A percentile compares a stretch with the other conserved stretches of the same genome.
phyloP scores from a whole-genome alignment of 2,329 filamentous ascomycete species.

The Hypomyces rosellus region DNA sequence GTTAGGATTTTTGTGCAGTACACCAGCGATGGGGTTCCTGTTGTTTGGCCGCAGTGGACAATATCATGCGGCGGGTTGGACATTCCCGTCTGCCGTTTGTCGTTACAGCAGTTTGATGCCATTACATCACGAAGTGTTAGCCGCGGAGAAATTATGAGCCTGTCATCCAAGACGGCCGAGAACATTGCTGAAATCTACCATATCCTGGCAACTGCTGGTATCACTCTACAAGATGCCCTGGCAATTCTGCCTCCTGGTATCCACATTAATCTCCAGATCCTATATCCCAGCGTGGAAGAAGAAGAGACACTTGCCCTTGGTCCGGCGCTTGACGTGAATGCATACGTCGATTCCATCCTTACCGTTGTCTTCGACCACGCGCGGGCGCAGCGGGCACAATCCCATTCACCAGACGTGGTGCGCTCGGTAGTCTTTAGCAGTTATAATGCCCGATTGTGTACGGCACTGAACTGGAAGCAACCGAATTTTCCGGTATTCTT shows the following conservation, averaged over 20 bases:
- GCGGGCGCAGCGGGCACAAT: constrained; percentile 55
- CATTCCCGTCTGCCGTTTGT: constrained; percentile 74
- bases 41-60: constrained; percentile 82
- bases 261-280: constrained; percentile 84
- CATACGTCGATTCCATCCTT: constrained; percentile 76
- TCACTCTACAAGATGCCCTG: constrained; percentile 74
- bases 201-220: constrained; percentile 66
- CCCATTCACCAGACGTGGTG: constrained; percentile 63
- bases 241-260: constrained; percentile 68
- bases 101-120: constrained; percentile 62
- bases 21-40: constrained; percentile 78
- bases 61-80: constrained; percentile 70
- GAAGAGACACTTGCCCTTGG: constrained; percentile 64
- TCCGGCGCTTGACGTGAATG: constrained; percentile 76
- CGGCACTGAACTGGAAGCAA: constrained; percentile 97
- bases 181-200: constrained; percentile 63
- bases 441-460: constrained; percentile 85
- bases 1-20: constrained; percentile 87
- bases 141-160: constrained; percentile 35
- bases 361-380: constrained; percentile 88
- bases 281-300: constrained; percentile 75
- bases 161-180: constrained; percentile 42
- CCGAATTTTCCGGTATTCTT: constrained; percentile 95
- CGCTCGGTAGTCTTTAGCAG: constrained; percentile 91
- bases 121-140: constrained; percentile 40